Evolutionary conservation across 176 grass and related monocot species (phyloP).

Genomic region (Raddia distichophylla): DNA sequence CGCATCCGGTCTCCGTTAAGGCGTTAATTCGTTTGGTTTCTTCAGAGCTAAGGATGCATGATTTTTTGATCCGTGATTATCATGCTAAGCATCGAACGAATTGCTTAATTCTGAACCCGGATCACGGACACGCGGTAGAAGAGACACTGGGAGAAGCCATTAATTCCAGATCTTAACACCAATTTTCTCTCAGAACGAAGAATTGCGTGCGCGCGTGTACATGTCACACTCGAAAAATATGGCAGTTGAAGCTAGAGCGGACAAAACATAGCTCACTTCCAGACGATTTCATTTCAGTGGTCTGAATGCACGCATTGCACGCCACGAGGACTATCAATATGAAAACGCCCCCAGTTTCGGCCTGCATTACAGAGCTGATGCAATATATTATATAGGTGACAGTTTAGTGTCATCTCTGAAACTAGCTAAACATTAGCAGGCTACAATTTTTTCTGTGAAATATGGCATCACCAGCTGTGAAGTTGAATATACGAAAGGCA

Average conservation of each 20-base stretch:
- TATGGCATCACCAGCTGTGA: not conserved
- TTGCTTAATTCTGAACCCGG: not conserved
- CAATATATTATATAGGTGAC: no score
- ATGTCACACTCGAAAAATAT: not conserved
- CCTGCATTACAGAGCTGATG: not conserved
- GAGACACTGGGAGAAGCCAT: not conserved
- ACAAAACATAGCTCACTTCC: not conserved
- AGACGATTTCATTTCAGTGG: not conserved
- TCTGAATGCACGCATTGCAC: slow-evolving; percentile 7
- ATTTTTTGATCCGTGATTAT: not conserved
- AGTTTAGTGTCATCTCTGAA: not conserved
- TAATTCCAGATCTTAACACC: not conserved
- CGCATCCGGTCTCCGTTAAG: not conserved
- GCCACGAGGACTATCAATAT: not conserved
- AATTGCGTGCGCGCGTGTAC: not conserved
- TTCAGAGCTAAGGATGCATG: slow-evolving; percentile 38
- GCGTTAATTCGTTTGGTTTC: slow-evolving; percentile 9
- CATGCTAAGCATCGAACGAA: no score
- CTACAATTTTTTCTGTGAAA: not conserved
- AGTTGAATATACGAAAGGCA: not conserved
- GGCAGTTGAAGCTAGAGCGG: not conserved
- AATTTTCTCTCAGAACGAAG: not conserved
- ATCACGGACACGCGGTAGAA: not conserved
- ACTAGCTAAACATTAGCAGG: not conserved
- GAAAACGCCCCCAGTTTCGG: not conserved